Percentiles rank a stretch among this genome's conserved stretches.
These are phyloP conservation scores for Coemansia sp. DNA, from an alignment of 192 early-diverging fungal genomes.

Conservation along the genomic window DNA sequence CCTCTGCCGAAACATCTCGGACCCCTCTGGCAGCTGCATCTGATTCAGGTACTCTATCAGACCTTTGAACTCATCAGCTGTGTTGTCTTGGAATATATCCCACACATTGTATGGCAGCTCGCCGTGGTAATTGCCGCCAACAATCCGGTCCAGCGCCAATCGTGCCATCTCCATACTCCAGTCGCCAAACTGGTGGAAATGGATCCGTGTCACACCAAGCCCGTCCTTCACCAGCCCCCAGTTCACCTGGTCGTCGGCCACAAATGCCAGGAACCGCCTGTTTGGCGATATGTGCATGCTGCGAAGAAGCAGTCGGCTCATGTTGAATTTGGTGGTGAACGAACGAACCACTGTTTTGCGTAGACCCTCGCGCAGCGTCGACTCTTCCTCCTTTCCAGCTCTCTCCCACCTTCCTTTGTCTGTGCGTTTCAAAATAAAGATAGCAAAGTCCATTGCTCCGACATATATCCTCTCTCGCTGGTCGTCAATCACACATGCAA, in stretches of 20 bases:
- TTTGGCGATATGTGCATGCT: slow-evolving; percentile 33
- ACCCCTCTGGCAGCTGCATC: slow-evolving; percentile 7
- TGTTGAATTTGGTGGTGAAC: slow-evolving; percentile 53
- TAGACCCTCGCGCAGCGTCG: slow-evolving; percentile 23
- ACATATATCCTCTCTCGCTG: slow-evolving; percentile 25
- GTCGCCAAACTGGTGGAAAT: slow-evolving; percentile 34
- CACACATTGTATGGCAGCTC: slow-evolving; percentile 33
- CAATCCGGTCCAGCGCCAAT: slow-evolving; percentile 10
- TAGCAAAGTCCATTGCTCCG: slow-evolving; percentile 26
- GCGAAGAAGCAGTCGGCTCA: slow-evolving; percentile 34
- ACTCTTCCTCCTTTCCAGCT: slow-evolving; percentile 17
- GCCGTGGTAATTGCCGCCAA: slow-evolving; percentile 19
- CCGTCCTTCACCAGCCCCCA: slow-evolving; percentile 36
- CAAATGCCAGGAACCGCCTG: slow-evolving; percentile 36
- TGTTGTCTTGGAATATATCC: slow-evolving; percentile 26
- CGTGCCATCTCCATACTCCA: slow-evolving; percentile 24
- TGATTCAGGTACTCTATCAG: slow-evolving; percentile 19
- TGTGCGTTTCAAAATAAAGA: slow-evolving; percentile 20
- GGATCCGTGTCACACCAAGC: slow-evolving; percentile 29
- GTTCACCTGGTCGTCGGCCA: slow-evolving; percentile 39
- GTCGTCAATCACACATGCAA: slow-evolving; percentile 40
- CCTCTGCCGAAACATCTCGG: slow-evolving; percentile 17
- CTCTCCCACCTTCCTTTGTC: slow-evolving; percentile 16
- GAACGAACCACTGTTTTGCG: slow-evolving; percentile 34
- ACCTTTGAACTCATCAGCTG: neutral